Conservation (phyloP, 23 red algal genomes). For the Gracilaria vermiculophylla region DNA sequence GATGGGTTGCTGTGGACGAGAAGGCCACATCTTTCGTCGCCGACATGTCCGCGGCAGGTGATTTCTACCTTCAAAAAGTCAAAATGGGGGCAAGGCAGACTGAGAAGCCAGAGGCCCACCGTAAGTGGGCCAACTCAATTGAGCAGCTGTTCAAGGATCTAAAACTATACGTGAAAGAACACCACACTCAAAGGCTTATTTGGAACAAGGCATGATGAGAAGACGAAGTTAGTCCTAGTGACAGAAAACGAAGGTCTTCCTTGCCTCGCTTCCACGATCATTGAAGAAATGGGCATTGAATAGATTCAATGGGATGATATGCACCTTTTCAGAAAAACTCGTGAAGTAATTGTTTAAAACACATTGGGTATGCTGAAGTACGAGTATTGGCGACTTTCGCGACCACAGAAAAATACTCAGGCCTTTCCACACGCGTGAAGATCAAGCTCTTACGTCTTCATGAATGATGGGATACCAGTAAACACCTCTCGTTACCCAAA, state of each 20-base stretch:
- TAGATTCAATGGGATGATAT: too few relatives aligned
- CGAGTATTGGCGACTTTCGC: too few relatives aligned
- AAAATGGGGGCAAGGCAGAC: constrained; percentile 71
- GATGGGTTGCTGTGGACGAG: constrained; percentile 83
- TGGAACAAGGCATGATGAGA: constrained; percentile 52
- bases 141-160: constrained; percentile 53
- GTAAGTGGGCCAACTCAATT: constrained; percentile 59
- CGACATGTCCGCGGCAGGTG: constrained; percentile 65
- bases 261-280: not conserved
- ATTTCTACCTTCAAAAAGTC: constrained; percentile 75
- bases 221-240: not conserved
- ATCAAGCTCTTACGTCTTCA: too few relatives aligned
- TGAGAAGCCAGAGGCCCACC: constrained; percentile 50
- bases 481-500: too few relatives aligned
- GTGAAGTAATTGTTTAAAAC: too few relatives aligned
- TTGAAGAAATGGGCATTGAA: not conserved
- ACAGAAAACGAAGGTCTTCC: not conserved
- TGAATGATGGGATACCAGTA: too few relatives aligned
- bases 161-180: constrained; percentile 77
- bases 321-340: too few relatives aligned
- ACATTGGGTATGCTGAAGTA: too few relatives aligned
- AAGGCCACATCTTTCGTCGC: constrained; percentile 68
- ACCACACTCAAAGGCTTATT: constrained; percentile 67
- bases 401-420: too few relatives aligned
- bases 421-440: too few relatives aligned